Base-by-base conservation (phyloP, 805 yeast species). In the Zygoascus biomembranicola region DNA sequence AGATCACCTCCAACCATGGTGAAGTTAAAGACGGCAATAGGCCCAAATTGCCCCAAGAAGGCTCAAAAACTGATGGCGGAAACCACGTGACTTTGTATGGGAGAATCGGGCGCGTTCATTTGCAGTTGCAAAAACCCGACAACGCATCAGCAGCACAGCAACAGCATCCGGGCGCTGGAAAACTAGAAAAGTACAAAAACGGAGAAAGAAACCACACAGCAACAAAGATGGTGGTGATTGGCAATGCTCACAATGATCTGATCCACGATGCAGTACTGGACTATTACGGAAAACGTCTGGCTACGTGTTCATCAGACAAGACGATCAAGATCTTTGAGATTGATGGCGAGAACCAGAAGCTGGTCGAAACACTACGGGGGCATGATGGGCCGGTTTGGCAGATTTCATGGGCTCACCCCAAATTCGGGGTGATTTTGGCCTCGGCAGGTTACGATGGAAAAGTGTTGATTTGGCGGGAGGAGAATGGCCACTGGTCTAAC, bases 331-430 rank as follows among this genome's bases (percentile, higher is more conserved):
- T 94, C 54, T 94, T 89, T 69, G 96, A 90, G 61, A 83, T 92
- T 45, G 92, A 87, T 49, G 94, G 92, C 41, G 95, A 88, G 47
- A 80, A 76, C 63, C 92, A 89, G 69, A 85, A 78, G 66, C 75
- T 90, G 50, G 77, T 85, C 18, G 97, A 90, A 60, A 90, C 98
- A 1, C 74, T 94, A 58, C 76, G 80, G 49, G 97, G 95, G 37
- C 99, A 94, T 69, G 97, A 90, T 58, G 99, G 98, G 35, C 98
- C 99, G 11, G 97, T 94, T 48, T 94, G 99, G 99, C 96, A 92
- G 72, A 95, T 90, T 19, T 81, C 88, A 52, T 94, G 99, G 99
- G 98, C 98, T 2, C 99, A 94, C 68, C 99, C 99, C 32, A 92
- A 92, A 69, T 94, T 92, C 66, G 99, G 99, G 42, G 85, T 89